Evolutionary conservation across 768 basidiomycete species (phyloP).

Genomic region (Megacollybia marginata): DNA sequence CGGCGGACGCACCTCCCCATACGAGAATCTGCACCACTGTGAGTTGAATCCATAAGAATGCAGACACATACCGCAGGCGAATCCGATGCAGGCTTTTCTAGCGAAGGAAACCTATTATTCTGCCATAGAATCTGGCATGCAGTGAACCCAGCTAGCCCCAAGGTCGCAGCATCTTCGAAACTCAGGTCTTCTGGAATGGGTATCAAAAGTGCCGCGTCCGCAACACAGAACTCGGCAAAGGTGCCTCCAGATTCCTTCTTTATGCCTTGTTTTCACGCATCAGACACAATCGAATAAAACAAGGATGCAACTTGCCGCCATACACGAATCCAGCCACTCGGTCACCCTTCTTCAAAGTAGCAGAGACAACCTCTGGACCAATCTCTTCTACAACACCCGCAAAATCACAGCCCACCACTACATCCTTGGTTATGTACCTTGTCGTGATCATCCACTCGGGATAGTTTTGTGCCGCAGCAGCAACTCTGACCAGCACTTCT

Average conservation of each 20-base stretch:
- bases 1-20: slow-evolving; percentile 9
- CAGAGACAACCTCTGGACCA: slow-evolving; percentile 4
- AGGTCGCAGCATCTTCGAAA: slow-evolving; percentile 10
- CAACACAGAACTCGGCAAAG: slow-evolving; percentile 13
- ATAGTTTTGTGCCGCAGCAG: slow-evolving; percentile 9
- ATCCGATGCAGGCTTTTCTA: slow-evolving; percentile 3
- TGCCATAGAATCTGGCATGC: slow-evolving; percentile 12
- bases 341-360: slow-evolving; percentile 2
- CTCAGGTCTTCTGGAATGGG: slow-evolving; percentile 6
- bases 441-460: slow-evolving; percentile 5
- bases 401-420: slow-evolving; percentile 5
- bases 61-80: slow-evolving; percentile 6
- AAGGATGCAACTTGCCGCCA: slow-evolving; percentile 1
- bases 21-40: slow-evolving; percentile 2
- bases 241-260: neutral
- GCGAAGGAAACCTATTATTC: slow-evolving; percentile 9
- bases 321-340: slow-evolving; percentile 5
- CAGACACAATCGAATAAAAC: neutral
- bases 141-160: slow-evolving; percentile 11
- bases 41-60: neutral
- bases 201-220: slow-evolving; percentile 10
- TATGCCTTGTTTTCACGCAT: neutral
- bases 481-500: slow-evolving; percentile 8
- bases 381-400: slow-evolving; percentile 5
- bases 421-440: neutral